These are phyloP conservation scores for Delphinella strobiligena DNA, from an alignment of 2,329 filamentous ascomycete species.

Conservation along the genomic window DNA sequence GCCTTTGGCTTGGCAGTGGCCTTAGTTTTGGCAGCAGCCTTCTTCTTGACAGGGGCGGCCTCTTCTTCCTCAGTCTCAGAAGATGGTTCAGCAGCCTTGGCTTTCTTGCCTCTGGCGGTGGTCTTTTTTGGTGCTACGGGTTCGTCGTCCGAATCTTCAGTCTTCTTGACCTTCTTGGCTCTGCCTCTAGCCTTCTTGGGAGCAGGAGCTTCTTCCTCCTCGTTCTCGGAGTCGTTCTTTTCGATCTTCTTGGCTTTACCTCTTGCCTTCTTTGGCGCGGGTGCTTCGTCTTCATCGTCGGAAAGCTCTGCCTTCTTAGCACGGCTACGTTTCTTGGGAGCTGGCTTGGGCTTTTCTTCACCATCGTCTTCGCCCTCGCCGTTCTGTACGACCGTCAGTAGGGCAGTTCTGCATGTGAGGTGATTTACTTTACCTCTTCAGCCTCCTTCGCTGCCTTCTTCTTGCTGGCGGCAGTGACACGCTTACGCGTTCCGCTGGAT, in stretches of 20 bases:
- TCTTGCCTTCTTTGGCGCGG: constrained; percentile 15
- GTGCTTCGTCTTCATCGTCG: constrained; percentile 21
- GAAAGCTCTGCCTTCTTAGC: constrained; percentile 26
- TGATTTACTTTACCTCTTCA: not conserved
- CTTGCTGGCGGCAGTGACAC: constrained; percentile 40
- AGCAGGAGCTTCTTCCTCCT: constrained; percentile 15
- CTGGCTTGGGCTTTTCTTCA: constrained; percentile 16
- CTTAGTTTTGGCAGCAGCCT: constrained; percentile 4
- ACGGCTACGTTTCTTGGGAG: constrained; percentile 29
- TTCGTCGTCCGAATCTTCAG: constrained; percentile 15
- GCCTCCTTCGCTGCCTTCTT: constrained; percentile 22
- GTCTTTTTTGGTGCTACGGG: constrained; percentile 13
- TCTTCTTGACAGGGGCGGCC: constrained; percentile 1
- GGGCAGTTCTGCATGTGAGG: not conserved
- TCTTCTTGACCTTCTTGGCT: constrained; percentile 15
- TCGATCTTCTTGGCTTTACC: constrained; percentile 13
- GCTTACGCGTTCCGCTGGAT: constrained; percentile 36
- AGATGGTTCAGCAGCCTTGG: constrained; percentile 16
- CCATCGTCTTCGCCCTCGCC: constrained; percentile 12
- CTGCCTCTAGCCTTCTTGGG: constrained; percentile 14
- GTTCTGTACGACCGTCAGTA: constrained; percentile 9
- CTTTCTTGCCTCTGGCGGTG: constrained; percentile 12
- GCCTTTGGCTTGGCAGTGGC: constrained; percentile 5
- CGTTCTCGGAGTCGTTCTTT: constrained; percentile 14
- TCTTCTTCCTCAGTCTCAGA: constrained; percentile 15